Percentiles rank a stretch among this genome's conserved stretches.
phyloP scores from a whole-genome alignment of 495 filamentous ascomycete genomes.

The Talaromyces stipitatus region DNA sequence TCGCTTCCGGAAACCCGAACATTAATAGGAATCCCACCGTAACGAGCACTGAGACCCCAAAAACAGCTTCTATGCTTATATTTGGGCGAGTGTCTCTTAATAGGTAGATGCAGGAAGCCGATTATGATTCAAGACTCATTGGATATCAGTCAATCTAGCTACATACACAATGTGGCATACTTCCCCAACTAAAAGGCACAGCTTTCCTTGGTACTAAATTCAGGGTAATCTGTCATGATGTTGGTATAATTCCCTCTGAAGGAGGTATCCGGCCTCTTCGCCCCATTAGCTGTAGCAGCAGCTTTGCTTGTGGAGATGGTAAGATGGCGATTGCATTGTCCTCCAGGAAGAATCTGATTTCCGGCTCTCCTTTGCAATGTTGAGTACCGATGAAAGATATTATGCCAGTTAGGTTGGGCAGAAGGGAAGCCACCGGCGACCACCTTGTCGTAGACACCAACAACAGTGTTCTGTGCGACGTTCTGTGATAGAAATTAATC shows the following conservation, averaged over 20 bases:
- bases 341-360: constrained; percentile 8
- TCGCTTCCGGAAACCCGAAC: too few relatives aligned
- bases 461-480: constrained; percentile 22
- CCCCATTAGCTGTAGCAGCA: neutral
- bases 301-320: neutral
- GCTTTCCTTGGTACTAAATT: constrained; percentile 4
- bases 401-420: constrained; percentile 12
- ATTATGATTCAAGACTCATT: too few relatives aligned
- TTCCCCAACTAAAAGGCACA: neutral
- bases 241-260: constrained; percentile 2
- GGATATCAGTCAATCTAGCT: too few relatives aligned
- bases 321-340: constrained; percentile 5
- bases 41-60: too few relatives aligned
- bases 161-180: too few relatives aligned
- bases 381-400: constrained; percentile 19
- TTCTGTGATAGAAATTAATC: constrained; percentile 5
- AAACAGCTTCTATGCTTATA: too few relatives aligned
- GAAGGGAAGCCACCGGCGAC: constrained; percentile 19
- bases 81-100: too few relatives aligned
- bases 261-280: neutral
- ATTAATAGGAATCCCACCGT: too few relatives aligned
- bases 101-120: too few relatives aligned
- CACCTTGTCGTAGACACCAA: constrained; percentile 18
- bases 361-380: constrained; percentile 8
- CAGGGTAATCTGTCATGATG: neutral